Evolutionary conservation across 345 rosid genomes (phyloP).

Genomic region (Eucalyptus marginata): DNA sequence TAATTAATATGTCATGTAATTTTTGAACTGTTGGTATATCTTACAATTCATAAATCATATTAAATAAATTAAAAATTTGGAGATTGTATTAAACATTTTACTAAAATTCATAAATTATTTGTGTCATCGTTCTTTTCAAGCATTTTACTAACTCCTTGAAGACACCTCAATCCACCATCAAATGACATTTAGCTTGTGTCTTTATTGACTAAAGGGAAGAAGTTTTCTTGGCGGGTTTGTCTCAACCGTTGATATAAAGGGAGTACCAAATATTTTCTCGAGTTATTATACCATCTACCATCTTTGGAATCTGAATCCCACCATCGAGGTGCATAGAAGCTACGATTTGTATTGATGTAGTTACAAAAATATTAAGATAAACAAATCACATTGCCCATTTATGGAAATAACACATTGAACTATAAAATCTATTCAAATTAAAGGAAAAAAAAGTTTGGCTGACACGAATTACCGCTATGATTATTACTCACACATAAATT

Average conservation of each 20-base stretch:
- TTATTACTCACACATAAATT: neutral
- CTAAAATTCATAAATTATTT: no score
- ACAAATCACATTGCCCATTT: neutral
- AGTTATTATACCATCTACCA: neutral
- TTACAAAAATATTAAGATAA: neutral
- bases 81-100: fast-evolving
- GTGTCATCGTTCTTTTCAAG: no score
- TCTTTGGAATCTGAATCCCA: neutral
- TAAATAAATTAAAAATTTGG: no score
- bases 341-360: neutral
- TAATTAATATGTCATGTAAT: fast-evolving
- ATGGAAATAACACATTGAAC: neutral
- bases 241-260: neutral
- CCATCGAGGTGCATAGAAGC: neutral
- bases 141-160: neutral
- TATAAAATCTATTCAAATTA: neutral
- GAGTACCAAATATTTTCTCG: neutral
- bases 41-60: fast-evolving
- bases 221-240: neutral
- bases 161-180: neutral
- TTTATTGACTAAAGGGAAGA: neutral
- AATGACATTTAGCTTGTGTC: neutral
- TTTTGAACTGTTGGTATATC: no score
- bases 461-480: neutral
- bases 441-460: neutral